These are phyloP conservation scores for Trichoderma simmonsii DNA, from an alignment of 2,329 filamentous ascomycete species.

Conservation along the genomic window DNA sequence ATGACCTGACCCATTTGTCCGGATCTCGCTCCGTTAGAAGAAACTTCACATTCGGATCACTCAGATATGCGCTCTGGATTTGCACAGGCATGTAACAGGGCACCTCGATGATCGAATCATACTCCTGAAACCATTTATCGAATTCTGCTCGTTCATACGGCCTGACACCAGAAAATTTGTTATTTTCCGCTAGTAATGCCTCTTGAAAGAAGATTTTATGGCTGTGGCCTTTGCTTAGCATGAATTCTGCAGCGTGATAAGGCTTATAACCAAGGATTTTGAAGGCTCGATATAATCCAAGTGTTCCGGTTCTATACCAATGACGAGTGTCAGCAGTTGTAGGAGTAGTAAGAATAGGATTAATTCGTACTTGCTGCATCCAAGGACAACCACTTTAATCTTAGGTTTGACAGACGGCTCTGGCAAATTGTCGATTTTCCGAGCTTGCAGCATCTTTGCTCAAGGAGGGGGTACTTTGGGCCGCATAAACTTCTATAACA, in stretches of 20 bases:
- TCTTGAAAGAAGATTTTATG: background rate
- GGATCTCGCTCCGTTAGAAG: background rate
- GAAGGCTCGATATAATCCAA: background rate
- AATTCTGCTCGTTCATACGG: background rate
- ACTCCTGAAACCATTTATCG: background rate
- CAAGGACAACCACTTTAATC: background rate
- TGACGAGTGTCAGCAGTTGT: background rate
- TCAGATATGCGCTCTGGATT: background rate
- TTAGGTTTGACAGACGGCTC: background rate
- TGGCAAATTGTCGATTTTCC: background rate
- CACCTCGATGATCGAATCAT: background rate
- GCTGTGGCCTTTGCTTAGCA: background rate
- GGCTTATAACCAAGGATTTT: background rate
- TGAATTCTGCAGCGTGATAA: background rate
- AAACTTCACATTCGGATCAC: background rate
- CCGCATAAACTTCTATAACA: background rate
- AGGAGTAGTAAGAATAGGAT: background rate
- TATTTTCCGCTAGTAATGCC: background rate
- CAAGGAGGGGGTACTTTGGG: background rate
- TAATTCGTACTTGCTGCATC: background rate
- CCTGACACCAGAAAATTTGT: background rate
- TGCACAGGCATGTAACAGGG: background rate
- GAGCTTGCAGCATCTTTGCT: background rate
- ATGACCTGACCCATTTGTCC: background rate
- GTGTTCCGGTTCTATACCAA: background rate